Evolutionary conservation across 371 early-diverging fungal genomes (phyloP).

Genomic region (Mucor piriformis): DNA sequence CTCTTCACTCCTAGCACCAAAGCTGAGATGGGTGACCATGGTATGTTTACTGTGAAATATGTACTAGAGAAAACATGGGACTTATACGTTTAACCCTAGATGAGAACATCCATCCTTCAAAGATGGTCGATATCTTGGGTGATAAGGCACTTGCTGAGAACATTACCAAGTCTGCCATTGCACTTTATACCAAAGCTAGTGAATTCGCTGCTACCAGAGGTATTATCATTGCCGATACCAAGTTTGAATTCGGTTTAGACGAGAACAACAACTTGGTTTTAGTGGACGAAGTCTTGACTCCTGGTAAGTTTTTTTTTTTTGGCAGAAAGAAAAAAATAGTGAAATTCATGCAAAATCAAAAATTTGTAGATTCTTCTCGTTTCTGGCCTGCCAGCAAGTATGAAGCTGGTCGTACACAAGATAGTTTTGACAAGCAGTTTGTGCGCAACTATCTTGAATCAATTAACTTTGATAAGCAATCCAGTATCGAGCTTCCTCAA

Average conservation of each 20-base stretch:
- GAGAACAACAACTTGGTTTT: conserved; percentile 76
- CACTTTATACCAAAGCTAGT: conserved; percentile 56
- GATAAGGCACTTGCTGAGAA: conserved; percentile 51
- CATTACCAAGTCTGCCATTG: conserved; percentile 42
- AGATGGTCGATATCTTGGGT: conserved; percentile 86
- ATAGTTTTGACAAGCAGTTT: conserved; percentile 97
- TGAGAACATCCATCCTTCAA: conserved; percentile 95
- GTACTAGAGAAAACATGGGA: not conserved
- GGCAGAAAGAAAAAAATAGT: not conserved
- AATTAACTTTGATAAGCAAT: conserved; percentile 88
- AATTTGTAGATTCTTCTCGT: conserved; percentile 84
- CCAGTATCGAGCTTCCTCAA: conserved; percentile 81
- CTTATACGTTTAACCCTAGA: conserved; percentile 50
- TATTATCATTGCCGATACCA: conserved; percentile 98
- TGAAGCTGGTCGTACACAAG: conserved; percentile 81
- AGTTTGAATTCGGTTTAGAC: conserved; percentile 98
- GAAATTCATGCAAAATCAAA: not conserved
- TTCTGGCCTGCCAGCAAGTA: conserved; percentile 93
- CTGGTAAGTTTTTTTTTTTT: conserved; percentile 57
- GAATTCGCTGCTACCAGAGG: conserved; percentile 84
- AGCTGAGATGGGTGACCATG: conserved; percentile 96
- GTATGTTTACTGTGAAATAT: conserved; percentile 36
- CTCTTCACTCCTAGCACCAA: conserved; percentile 98
- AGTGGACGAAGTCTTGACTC: conserved; percentile 96
- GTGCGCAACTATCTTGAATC: conserved; percentile 91